Base-by-base conservation (phyloP, 2,329 filamentous ascomycete genomes). In the Nigrograna mackinnonii region DNA sequence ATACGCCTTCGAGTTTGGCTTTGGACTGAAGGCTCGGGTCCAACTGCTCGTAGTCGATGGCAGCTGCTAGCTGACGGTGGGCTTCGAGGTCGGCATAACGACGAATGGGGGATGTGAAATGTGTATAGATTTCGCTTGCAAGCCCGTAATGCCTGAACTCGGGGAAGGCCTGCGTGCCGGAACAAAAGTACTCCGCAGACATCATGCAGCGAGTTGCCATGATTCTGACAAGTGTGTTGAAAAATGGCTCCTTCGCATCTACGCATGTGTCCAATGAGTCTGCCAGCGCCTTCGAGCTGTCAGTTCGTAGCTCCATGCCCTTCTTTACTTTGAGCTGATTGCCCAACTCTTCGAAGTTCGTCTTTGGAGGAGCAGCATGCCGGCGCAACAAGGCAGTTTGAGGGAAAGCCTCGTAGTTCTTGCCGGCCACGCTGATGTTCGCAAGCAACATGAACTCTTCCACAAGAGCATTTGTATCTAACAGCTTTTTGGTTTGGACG, bases 371-470 rank as follows among this genome's bases (percentile, higher is more conserved):
- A 12, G 92, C 85, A 14, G 82, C 91, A 78, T 99, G 94, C 44
- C 94, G 88, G 49, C 92, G 89, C 13, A 99, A 83, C 57, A 99
- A 85, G 36, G 94, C 94, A 0, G 91, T 97, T 70, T 99, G 92
- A 0, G 94, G 92, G 71, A 96, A 97, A 3, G 91, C 85, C 36
- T 88, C 82, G 73, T 95, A 90, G 63, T 95, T 95, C 68, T 90
- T 92, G 53, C 84, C 81, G 5, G 92, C 94, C 21, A 99, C 95
- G 55, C 87, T 92, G 62, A 90, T 91, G 73, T 99, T 99, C 77
- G 94, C 95, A 67, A 97, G 87, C 63, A 99, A 78, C 94, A 99
- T 99, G 78, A 99, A 97, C 67, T 99, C 94, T 66, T 99, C 94
- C 20, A 99, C 95, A 4, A 99, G 82, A 17, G 92, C 96, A 75